Evolutionary conservation across 805 yeast genomes (phyloP).

Genomic region (Trichomonascus vanleenenianus): DNA sequence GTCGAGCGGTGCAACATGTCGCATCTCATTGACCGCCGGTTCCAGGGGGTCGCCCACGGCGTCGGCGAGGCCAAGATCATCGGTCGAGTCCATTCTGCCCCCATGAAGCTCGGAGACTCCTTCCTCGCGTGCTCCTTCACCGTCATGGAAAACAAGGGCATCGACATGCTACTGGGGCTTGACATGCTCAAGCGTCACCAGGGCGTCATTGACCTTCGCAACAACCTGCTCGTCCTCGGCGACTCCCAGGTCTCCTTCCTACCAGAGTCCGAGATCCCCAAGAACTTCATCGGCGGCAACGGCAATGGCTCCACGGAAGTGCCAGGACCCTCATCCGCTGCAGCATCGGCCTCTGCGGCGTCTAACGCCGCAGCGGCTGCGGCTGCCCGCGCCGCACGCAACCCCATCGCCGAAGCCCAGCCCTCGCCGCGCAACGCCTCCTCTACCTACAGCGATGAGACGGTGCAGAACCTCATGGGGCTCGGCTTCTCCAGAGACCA

Average conservation of each 20-base stretch:
- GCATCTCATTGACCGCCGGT: conserved; percentile 70
- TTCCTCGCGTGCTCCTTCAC: conserved; percentile 62
- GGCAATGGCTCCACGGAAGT: neutral
- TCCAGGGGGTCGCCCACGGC: conserved; percentile 78
- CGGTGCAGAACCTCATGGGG: conserved; percentile 42
- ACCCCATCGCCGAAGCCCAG: conserved; percentile 12
- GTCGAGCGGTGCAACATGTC: conserved; percentile 67
- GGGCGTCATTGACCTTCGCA: conserved; percentile 67
- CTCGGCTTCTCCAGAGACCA: conserved; percentile 67
- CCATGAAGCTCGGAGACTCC: conserved; percentile 63
- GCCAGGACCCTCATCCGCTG: conserved; percentile 2
- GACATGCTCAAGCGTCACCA: conserved; percentile 87
- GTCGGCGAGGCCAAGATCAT: conserved; percentile 75
- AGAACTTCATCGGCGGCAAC: conserved; percentile 19
- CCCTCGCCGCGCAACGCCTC: conserved; percentile 8
- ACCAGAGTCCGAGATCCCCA: conserved; percentile 62
- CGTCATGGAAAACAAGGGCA: conserved; percentile 48
- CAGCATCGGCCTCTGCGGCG: conserved; percentile 20
- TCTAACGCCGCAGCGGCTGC: conserved; percentile 20
- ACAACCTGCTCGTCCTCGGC: conserved; percentile 61
- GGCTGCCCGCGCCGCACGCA: conserved; percentile 18
- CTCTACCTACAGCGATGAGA: conserved; percentile 25
- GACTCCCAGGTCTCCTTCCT: conserved; percentile 65
- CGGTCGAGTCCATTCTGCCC: conserved; percentile 86
- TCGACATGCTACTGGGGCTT: conserved; percentile 74